phyloP scores from a whole-genome alignment of 2,329 filamentous ascomycete species.

The Pseudophaeomoniella oleicola region DNA sequence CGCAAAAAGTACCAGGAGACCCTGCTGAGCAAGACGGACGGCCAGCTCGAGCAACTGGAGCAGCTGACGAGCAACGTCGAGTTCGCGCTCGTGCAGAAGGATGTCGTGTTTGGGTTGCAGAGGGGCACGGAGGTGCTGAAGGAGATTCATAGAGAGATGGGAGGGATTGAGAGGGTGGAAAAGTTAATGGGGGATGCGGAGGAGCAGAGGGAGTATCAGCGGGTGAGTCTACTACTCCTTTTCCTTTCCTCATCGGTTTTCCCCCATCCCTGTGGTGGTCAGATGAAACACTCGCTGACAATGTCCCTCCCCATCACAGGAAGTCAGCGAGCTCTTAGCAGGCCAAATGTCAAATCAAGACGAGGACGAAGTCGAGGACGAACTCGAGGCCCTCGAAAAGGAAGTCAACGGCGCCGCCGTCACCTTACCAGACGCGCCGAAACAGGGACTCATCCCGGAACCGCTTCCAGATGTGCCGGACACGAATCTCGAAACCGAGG shows the following conservation, averaged over 20 bases:
- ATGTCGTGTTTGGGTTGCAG: slow-evolving; percentile 81
- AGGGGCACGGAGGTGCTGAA: slow-evolving; percentile 81
- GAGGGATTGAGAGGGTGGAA: slow-evolving; percentile 83
- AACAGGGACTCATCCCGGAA: slow-evolving; percentile 9
- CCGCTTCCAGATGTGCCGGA: slow-evolving; percentile 24
- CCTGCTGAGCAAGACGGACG: slow-evolving; percentile 75
- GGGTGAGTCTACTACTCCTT: too few relatives aligned
- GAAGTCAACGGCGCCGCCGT: slow-evolving; percentile 33
- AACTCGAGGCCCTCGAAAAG: slow-evolving; percentile 66
- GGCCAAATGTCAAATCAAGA: slow-evolving; percentile 84
- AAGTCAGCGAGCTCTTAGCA: slow-evolving; percentile 82
- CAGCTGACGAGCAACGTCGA: slow-evolving; percentile 78
- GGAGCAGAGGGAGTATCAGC: slow-evolving; percentile 82
- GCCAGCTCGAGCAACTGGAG: slow-evolving; percentile 86
- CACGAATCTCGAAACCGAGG: slow-evolving; percentile 15
- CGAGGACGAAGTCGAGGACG: slow-evolving; percentile 95
- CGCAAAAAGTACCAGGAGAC: slow-evolving; percentile 96
- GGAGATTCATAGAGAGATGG: slow-evolving; percentile 92
- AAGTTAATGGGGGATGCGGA: slow-evolving; percentile 87
- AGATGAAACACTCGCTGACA: too few relatives aligned
- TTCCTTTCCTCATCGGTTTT: too few relatives aligned
- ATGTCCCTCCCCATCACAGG: slow-evolving; percentile 35
- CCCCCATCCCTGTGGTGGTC: too few relatives aligned
- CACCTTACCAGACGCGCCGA: slow-evolving; percentile 18
- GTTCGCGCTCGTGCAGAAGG: slow-evolving; percentile 93